Evolutionary conservation across 148 eudicot species (phyloP).

Genomic region (Pharnaceum exiguum): DNA sequence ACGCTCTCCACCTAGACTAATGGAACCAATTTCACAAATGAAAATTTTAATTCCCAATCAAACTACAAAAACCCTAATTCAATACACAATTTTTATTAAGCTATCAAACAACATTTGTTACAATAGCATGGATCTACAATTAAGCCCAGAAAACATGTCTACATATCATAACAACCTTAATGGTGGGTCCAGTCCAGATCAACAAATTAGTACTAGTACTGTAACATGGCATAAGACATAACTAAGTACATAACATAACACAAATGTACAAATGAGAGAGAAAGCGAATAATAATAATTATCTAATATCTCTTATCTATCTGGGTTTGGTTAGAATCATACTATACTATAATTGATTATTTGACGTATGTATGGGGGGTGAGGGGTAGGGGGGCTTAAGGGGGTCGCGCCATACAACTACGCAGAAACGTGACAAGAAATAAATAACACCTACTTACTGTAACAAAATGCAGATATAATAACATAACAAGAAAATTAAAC

Average conservation of each 20-base stretch:
- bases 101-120: not conserved
- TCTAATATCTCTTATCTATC: no score
- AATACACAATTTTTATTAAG: conserved; percentile 6
- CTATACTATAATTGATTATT: conserved; percentile 7
- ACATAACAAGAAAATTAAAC: not conserved
- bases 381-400: not conserved
- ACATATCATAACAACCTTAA: conserved; percentile 9
- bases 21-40: conserved; percentile 1
- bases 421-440: conserved; percentile 21
- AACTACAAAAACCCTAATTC: conserved; percentile 21
- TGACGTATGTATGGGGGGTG: not conserved
- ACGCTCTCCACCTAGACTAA: no score
- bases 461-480: not conserved
- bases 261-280: not conserved
- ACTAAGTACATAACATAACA: not conserved
- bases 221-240: no score
- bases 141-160: not conserved
- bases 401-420: conserved; percentile 11
- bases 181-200: conserved; percentile 26
- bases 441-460: conserved; percentile 5
- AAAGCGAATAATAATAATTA: not conserved
- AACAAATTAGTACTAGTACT: no score
- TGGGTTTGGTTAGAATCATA: conserved; percentile 15
- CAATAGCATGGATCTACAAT: conserved; percentile 10
- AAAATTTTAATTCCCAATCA: no score